Percentiles rank a stretch among this genome's conserved stretches.
These are phyloP conservation scores for Schwanniomyces pseudopolymorphus DNA, from an alignment of 805 yeast genomes.

Conservation along the genomic window DNA sequence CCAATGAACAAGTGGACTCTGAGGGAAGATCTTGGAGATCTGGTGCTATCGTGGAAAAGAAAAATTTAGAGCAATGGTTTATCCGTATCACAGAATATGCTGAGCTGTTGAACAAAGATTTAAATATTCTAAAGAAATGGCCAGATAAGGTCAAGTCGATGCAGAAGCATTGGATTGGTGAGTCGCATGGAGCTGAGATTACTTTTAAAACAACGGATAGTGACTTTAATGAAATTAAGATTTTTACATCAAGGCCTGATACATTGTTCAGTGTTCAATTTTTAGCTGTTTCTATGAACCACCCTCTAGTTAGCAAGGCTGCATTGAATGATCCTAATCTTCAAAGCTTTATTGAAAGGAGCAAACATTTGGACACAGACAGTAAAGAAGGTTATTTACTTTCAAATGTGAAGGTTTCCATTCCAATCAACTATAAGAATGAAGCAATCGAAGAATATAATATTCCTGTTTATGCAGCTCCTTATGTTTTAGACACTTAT, in stretches of 20 bases:
- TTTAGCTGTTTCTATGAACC: constrained; percentile 73
- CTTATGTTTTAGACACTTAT: constrained; percentile 80
- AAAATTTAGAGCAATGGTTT: constrained; percentile 86
- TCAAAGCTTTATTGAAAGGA: constrained; percentile 47
- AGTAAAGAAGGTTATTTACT: constrained; percentile 58
- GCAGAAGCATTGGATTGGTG: constrained; percentile 96
- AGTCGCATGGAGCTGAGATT: constrained; percentile 76
- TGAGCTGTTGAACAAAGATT: constrained; percentile 60
- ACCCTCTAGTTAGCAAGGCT: constrained; percentile 51
- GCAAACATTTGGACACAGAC: constrained; percentile 35
- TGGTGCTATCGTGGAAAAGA: constrained; percentile 90
- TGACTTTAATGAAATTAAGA: constrained; percentile 34
- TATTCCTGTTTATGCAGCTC: constrained; percentile 84
- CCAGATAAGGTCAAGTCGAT: constrained; percentile 83
- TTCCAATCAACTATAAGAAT: constrained; percentile 56
- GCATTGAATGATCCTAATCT: constrained; percentile 42
- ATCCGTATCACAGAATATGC: constrained; percentile 86
- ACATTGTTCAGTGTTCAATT: constrained; percentile 83
- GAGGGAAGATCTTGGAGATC: constrained; percentile 95
- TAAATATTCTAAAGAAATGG: constrained; percentile 68
- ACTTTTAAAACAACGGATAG: constrained; percentile 38
- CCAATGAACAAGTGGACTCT: constrained; percentile 92
- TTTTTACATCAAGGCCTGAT: constrained; percentile 89
- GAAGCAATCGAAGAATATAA: constrained; percentile 12
- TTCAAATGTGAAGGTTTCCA: constrained; percentile 38